Conservation (phyloP, 2,329 filamentous ascomycete genomes). For the Plenodomus biglobosus region DNA sequence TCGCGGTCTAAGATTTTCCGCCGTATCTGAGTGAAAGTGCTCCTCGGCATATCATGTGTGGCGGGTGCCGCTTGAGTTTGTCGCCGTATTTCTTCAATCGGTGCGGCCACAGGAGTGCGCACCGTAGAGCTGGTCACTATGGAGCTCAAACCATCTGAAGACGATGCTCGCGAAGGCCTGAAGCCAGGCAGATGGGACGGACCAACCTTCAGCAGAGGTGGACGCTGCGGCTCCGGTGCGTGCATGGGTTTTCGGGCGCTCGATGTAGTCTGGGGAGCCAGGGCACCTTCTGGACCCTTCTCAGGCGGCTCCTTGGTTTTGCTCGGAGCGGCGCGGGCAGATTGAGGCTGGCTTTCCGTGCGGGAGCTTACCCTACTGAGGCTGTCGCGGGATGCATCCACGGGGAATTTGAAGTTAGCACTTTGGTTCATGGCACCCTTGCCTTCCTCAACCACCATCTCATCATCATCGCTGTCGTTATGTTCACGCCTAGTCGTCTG, state of each 20-base stretch:
- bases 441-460: constrained; percentile 30
- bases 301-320: constrained; percentile 25
- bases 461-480: constrained; percentile 40
- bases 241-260: constrained; percentile 28
- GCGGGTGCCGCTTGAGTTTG: constrained; percentile 24
- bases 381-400: constrained; percentile 27
- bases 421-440: constrained; percentile 23
- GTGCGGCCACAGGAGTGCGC: constrained; percentile 32
- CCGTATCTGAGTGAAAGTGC: constrained; percentile 62
- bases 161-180: constrained; percentile 50
- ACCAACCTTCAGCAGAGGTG: constrained; percentile 48
- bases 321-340: constrained; percentile 20
- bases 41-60: constrained; percentile 45
- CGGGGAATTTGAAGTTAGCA: constrained; percentile 22
- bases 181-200: constrained; percentile 53
- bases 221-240: constrained; percentile 38
- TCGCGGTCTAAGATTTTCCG: constrained; percentile 90
- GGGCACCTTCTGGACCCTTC: constrained; percentile 24
- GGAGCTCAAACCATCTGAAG: constrained; percentile 49
- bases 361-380: constrained; percentile 25
- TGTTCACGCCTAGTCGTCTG: constrained; percentile 25
- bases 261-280: constrained; percentile 21
- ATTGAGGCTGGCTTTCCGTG: constrained; percentile 27
- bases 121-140: constrained; percentile 38
- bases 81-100: constrained; percentile 37